These are phyloP conservation scores for Cubamyces sp. DNA, from an alignment of 768 basidiomycete genomes.

Conservation along the genomic window DNA sequence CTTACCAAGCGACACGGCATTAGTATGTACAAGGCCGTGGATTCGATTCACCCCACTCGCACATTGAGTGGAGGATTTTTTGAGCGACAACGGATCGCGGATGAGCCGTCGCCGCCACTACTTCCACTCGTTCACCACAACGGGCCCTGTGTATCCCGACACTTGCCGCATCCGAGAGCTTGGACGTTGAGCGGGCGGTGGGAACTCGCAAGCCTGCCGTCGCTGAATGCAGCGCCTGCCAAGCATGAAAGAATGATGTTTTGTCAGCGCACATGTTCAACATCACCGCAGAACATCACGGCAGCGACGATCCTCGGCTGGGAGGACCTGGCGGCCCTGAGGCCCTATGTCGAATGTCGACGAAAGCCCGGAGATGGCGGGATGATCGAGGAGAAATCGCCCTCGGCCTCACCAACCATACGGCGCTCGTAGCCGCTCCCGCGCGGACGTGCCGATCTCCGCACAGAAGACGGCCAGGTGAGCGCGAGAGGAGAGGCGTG, in stretches of 20 bases:
- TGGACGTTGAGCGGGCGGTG: not conserved
- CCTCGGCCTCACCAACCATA: too few relatives aligned
- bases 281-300: too few relatives aligned
- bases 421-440: not conserved
- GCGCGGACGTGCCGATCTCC: not conserved
- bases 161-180: not conserved
- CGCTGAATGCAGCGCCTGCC: constrained; percentile 12
- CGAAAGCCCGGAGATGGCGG: not conserved
- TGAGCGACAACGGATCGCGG: not conserved
- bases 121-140: constrained; percentile 4
- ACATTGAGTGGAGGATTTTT: not conserved
- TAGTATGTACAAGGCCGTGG: too few relatives aligned
- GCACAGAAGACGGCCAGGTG: not conserved
- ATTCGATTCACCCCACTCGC: not conserved
- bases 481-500: not conserved
- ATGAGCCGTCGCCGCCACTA: not conserved
- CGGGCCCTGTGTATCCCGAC: constrained; percentile 8
- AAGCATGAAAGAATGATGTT: not conserved
- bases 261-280: constrained; percentile 3
- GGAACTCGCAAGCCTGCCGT: constrained; percentile 12
- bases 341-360: not conserved
- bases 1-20: too few relatives aligned
- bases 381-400: not conserved
- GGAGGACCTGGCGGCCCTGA: too few relatives aligned
- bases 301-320: too few relatives aligned